phyloP scores from a whole-genome alignment of 345 rosid genomes.

The Lumnitzera racemosa region DNA sequence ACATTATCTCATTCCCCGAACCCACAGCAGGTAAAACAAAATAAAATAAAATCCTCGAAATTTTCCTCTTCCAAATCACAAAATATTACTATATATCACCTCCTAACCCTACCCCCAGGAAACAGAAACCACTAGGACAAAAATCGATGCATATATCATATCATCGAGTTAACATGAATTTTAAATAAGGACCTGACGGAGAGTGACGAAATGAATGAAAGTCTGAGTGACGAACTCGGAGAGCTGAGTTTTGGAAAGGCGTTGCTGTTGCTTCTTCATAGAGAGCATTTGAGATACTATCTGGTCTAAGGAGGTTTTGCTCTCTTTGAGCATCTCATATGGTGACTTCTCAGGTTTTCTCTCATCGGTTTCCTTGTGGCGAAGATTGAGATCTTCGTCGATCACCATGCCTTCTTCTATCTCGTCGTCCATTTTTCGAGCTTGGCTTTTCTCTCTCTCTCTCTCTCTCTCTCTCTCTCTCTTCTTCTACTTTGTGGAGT shows the following conservation, averaged over 20 bases:
- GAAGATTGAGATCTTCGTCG: constrained; percentile 22
- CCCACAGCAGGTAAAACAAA: too few species aligned
- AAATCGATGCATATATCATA: not conserved
- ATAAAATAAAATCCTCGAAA: too few species aligned
- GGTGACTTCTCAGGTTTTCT: constrained; percentile 37
- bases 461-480: too few species aligned
- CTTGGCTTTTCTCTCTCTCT: not conserved
- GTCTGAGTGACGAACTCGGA: constrained; percentile 72
- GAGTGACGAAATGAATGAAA: constrained; percentile 73
- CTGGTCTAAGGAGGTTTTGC: constrained; percentile 70
- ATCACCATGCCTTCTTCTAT: constrained; percentile 66
- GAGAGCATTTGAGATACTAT: constrained; percentile 60
- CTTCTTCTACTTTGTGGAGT: too few species aligned
- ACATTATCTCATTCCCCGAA: too few species aligned
- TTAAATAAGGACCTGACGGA: constrained; percentile 59
- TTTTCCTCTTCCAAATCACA: too few species aligned
- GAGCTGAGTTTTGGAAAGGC: constrained; percentile 53
- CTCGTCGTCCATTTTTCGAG: constrained; percentile 73
- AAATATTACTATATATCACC: too few species aligned
- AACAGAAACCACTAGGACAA: constrained; percentile 13
- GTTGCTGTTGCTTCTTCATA: constrained; percentile 42
- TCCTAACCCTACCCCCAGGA: not conserved
- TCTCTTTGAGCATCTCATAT: constrained; percentile 54
- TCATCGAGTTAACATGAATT: not conserved
- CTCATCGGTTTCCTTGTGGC: constrained; percentile 8